Percentiles rank a stretch among this genome's conserved stretches.
Evolutionary conservation across 129 eudicot species (phyloP).

Genomic region (Erigeron canadensis): DNA sequence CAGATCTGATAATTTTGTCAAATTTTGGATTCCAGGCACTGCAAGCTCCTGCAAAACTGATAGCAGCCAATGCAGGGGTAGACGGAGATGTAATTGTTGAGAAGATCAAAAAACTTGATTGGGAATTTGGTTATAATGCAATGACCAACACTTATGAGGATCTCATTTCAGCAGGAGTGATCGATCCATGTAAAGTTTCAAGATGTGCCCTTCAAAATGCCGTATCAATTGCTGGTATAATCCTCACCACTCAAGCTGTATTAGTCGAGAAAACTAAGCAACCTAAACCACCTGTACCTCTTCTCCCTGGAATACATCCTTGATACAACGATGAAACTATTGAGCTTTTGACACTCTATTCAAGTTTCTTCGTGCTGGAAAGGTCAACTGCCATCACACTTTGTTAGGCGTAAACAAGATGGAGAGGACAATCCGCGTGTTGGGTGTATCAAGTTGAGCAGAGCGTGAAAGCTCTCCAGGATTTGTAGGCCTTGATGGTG

Average conservation of each 20-base stretch:
- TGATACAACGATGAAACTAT: slow-evolving; percentile 9
- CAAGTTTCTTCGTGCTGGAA: slow-evolving; percentile 5
- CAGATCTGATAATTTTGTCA: slow-evolving; percentile 5
- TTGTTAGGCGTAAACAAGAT: not conserved
- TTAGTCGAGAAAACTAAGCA: slow-evolving; percentile 62
- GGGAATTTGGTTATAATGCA: slow-evolving; percentile 82
- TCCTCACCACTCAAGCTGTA: slow-evolving; percentile 84
- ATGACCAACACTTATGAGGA: slow-evolving; percentile 67
- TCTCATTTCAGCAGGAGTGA: slow-evolving; percentile 66
- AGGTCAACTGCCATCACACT: not conserved
- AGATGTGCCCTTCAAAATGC: slow-evolving; percentile 87
- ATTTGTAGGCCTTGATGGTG: not conserved
- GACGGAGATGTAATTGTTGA: slow-evolving; percentile 81
- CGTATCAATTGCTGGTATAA: slow-evolving; percentile 70
- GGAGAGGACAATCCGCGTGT: not conserved
- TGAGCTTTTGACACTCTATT: not conserved
- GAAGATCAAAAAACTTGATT: slow-evolving; percentile 49
- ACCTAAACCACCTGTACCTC: slow-evolving; percentile 58
- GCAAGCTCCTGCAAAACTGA: slow-evolving; percentile 76
- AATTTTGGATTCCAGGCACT: slow-evolving; percentile 62
- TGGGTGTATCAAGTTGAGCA: not conserved
- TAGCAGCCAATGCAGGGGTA: slow-evolving; percentile 84
- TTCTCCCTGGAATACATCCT: slow-evolving; percentile 74
- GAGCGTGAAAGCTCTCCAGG: not conserved
- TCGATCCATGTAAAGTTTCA: slow-evolving; percentile 82